Base-by-base conservation (phyloP, 2,329 filamentous ascomycete genomes). In the Neonectria ditissima region DNA sequence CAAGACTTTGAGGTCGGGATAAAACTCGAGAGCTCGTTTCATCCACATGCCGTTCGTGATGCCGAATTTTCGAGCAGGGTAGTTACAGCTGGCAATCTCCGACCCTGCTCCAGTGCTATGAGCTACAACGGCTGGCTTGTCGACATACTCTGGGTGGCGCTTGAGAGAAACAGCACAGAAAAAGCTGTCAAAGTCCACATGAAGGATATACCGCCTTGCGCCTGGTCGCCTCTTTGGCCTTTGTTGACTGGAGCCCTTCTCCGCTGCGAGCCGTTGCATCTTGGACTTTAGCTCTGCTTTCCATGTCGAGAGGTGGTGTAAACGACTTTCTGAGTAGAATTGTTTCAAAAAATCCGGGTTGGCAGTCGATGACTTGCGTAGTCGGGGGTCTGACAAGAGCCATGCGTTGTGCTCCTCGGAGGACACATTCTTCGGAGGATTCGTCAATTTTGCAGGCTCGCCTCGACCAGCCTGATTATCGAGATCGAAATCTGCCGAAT, bases 41-140 rank as follows among this genome's bases (percentile, higher is more conserved):
- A 99, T 98, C 96, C 97, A 99, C 96, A 98, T 99, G 39, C 97
- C 97, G 71, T 99, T 99, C 75, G 94, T 97, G 58, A 99, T 85
- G 1, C 95, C 95, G 71, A 90, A 96, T 32, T 87, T 85, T 39
- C 96, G 89, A 7, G 97, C 96, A 20, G 91, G 89, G 75, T 99
- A 99, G 73, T 99, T 99, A 80, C 96, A 99, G 68, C 94, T 97
- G 22, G 96, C 96, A 73, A 99, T 98, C 75, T 99, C 96, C 0
- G 95, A 97, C 0, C 93, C 93, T 24, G 87, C 88, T 0, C 95
- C 95, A 47, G 86, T 87, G 5, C 95, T 92, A 74, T 99, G 96
- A 4, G 96, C 95, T 34, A 99, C 92, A 1, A 92, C 96, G 2
- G 91, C 89, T 0, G 97, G 96, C 74, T 94, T 95, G 54, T 92